A percentile compares a stretch with the other conserved stretches of the same genome.
phyloP scores from a whole-genome alignment of 306 rosid genomes.

The Cajanus cajan region DNA sequence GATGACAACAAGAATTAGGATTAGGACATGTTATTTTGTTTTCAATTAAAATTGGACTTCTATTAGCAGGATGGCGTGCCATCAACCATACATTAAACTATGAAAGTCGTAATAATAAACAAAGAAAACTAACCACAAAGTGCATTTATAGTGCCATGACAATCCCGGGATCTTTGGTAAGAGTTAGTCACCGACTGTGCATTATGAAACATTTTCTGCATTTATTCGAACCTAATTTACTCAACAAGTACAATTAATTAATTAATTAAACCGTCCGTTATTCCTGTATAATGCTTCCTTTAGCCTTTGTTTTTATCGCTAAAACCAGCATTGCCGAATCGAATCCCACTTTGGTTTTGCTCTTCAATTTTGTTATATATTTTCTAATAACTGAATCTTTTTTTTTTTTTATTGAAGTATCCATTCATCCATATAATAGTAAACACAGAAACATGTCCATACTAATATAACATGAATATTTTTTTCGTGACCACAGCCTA shows the following conservation, averaged over 20 bases:
- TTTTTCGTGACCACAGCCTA: no score
- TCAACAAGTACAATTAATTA: slow-evolving; percentile 8
- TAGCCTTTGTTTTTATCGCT: slow-evolving; percentile 31
- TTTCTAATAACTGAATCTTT: background rate
- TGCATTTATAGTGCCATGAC: slow-evolving; percentile 16
- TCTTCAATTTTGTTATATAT: background rate
- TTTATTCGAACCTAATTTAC: slow-evolving; percentile 2
- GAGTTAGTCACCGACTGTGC: slow-evolving; percentile 62
- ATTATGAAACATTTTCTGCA: slow-evolving; percentile 12
- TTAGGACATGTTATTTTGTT: background rate
- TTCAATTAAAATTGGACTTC: background rate
- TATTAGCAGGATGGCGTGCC: slow-evolving; percentile 32
- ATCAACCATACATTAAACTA: slow-evolving; percentile 16
- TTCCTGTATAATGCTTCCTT: slow-evolving; percentile 14
- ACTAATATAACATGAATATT: no score
- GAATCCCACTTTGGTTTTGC: slow-evolving; percentile 32
- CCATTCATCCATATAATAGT: no score
- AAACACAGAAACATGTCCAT: no score
- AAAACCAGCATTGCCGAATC: slow-evolving; percentile 28
- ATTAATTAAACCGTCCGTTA: background rate
- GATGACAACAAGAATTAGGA: slow-evolving; percentile 21
- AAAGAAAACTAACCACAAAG: background rate
- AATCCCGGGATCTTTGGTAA: slow-evolving; percentile 47
- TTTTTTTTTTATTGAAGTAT: no score
- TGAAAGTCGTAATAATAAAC: background rate